These are phyloP conservation scores for Chamaecrista fasciculata DNA, from an alignment of 306 rosid genomes.

Conservation along the genomic window DNA sequence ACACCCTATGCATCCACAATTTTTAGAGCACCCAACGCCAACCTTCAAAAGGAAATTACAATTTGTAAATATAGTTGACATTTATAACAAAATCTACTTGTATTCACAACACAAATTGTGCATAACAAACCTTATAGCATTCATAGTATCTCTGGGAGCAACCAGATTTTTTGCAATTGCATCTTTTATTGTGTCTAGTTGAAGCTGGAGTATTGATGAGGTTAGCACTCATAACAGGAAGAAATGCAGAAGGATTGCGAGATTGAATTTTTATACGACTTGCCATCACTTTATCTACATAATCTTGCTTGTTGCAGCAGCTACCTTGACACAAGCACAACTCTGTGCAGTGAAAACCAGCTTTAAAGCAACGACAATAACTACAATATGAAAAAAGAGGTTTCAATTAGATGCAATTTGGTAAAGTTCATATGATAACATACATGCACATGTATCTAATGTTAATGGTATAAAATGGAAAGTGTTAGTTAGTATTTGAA, in stretches of 20 bases:
- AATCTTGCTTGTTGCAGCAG: slow-evolving; percentile 85
- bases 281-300: slow-evolving; percentile 77
- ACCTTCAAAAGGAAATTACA: slow-evolving; percentile 58
- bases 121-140: slow-evolving; percentile 78
- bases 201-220: slow-evolving; percentile 90
- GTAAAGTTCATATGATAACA: not conserved
- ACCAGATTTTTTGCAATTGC: slow-evolving; percentile 96
- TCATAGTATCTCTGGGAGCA: slow-evolving; percentile 95
- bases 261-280: slow-evolving; percentile 86
- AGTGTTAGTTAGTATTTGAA: not conserved
- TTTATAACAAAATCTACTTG: slow-evolving; percentile 16
- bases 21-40: slow-evolving; percentile 88
- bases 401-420: too few species aligned
- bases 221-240: too few species aligned
- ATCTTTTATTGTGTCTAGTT: slow-evolving; percentile 89
- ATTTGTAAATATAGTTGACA: slow-evolving; percentile 25
- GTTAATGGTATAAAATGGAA: not conserved
- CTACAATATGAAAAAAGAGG: slow-evolving; percentile 33
- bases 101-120: slow-evolving; percentile 3
- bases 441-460: not conserved
- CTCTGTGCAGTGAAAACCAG: slow-evolving; percentile 82
- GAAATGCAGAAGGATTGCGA: slow-evolving; percentile 96
- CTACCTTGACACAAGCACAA: slow-evolving; percentile 86
- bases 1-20: slow-evolving; percentile 93
- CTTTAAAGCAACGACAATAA: slow-evolving; percentile 95